Percentiles rank a stretch among this genome's conserved stretches.
These are phyloP conservation scores for Quercus aquifolioides DNA, from an alignment of 306 rosid genomes.

Conservation along the genomic window DNA sequence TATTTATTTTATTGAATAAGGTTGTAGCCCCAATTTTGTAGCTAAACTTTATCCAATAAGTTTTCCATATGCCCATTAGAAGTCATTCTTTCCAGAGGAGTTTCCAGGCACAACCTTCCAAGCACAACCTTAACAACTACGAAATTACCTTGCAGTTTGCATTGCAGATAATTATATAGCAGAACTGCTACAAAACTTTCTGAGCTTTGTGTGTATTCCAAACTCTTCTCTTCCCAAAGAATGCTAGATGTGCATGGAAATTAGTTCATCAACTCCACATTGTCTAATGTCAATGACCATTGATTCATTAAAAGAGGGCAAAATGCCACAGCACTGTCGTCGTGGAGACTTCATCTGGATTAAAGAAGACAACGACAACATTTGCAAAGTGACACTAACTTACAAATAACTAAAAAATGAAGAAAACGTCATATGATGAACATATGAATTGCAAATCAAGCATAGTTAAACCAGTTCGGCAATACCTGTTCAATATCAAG, in stretches of 20 bases:
- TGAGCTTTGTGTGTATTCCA: slow-evolving; percentile 4
- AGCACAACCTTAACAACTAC: neutral
- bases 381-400: slow-evolving; percentile 9
- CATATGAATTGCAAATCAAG: neutral
- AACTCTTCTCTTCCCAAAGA: slow-evolving; percentile 16
- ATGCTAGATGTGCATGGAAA: slow-evolving; percentile 55
- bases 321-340: slow-evolving; percentile 66
- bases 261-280: slow-evolving; percentile 54
- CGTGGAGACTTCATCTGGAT: slow-evolving; percentile 79
- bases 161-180: neutral
- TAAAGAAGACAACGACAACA: neutral
- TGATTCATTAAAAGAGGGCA: slow-evolving; percentile 39
- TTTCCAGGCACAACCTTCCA: neutral
- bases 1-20: no score
- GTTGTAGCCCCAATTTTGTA: no score
- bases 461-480: neutral
- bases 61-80: neutral
- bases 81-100: neutral
- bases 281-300: slow-evolving; percentile 47
- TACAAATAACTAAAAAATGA: slow-evolving; percentile 14
- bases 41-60: no score
- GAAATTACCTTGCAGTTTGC: neutral
- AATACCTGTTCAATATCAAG: slow-evolving; percentile 64
- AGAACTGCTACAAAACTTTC: slow-evolving; percentile 16
- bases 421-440: slow-evolving; percentile 4